Conservation (phyloP, 192 early-diverging fungal genomes). For the Entomortierella chlamydospora region DNA sequence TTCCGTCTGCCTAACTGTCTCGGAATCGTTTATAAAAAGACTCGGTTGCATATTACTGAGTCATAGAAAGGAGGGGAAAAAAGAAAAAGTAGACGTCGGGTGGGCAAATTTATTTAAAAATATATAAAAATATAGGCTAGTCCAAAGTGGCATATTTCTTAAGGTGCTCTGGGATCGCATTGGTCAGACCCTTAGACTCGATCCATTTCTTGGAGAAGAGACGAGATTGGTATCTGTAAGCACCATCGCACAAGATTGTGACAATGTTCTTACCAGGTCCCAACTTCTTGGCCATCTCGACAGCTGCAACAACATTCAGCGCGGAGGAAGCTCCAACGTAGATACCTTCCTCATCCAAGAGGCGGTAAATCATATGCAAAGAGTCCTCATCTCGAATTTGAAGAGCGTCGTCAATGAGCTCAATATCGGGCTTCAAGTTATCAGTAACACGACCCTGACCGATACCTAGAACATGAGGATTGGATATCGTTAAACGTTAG, state of each 20-base stretch:
- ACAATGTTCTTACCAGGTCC: conserved; percentile 85
- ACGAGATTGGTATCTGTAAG: conserved; percentile 85
- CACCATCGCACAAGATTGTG: conserved; percentile 92
- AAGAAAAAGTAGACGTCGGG: too few relatives aligned
- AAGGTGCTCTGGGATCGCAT: conserved; percentile 85
- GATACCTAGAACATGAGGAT: conserved; percentile 58
- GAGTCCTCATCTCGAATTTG: conserved; percentile 84
- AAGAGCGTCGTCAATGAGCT: conserved; percentile 86
- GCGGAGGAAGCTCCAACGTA: conserved; percentile 94
- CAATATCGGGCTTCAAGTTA: conserved; percentile 85
- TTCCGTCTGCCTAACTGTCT: too few relatives aligned
- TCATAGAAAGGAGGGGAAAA: too few relatives aligned
- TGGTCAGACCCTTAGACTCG: conserved; percentile 82
- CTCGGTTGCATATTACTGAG: too few relatives aligned
- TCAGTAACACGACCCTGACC: conserved; percentile 95
- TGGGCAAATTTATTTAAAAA: too few relatives aligned
- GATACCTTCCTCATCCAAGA: conserved; percentile 94
- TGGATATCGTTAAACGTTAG: background rate
- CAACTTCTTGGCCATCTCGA: conserved; percentile 87
- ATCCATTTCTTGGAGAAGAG: conserved; percentile 90
- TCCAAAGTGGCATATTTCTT: conserved; percentile 85
- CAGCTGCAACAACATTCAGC: conserved; percentile 93
- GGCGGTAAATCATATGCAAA: conserved; percentile 87
- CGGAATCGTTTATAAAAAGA: too few relatives aligned
- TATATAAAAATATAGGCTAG: too few relatives aligned